Evolutionary conservation across 208 protist genomes (phyloP), one percentile per base, ranked within the genome.

Genomic region (Crithidia sp.): DNA sequence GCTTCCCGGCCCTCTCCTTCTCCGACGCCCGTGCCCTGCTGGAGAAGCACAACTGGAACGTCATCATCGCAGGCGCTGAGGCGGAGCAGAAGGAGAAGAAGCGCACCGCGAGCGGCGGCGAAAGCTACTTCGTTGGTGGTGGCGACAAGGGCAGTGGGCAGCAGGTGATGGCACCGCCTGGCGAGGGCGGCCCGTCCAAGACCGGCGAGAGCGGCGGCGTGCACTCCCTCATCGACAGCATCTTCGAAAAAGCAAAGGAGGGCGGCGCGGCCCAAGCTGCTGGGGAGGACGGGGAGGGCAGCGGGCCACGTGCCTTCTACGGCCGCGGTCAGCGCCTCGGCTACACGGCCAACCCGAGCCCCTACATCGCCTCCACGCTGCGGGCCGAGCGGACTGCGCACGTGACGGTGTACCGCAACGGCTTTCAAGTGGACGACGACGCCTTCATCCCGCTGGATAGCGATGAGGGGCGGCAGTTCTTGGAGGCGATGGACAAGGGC

Each of bases 281-380:
- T 7, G 69, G 75, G 28, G 50, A 13, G 36, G 72, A 62, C 7
- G 37, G 52, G 2, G 70, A 56, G 13, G 74, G 71, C 13, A 55
- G 37, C 7, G 79, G 58, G 4, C 45, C 62, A n/a, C 81, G 83
- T 39, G 85, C 83, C 43, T 96, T 96, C 64, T 90, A 83, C 71
- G 92, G 92, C 3, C 67, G 77, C 9, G 89, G 89, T 0, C 82
- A 88, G 17, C 92, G 92, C 0, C 81, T 96, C 28, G 92, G 92
- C 37, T 87, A 93, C 84, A 93, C 88, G 2, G 69, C 81, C 8
- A 66, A 83, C 17, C 77, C 67, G 2, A 96, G 89, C 62, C 92
- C 89, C 0, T 83, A 84, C 44, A 88, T 96, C 57, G 81, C 86
- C 43, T 67, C 89, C 36, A 81, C 84, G 7, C 59, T 87, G 14